These are phyloP conservation scores for Calonectria ilicicola DNA, from an alignment of 2,329 filamentous ascomycete genomes.

Conservation along the genomic window DNA sequence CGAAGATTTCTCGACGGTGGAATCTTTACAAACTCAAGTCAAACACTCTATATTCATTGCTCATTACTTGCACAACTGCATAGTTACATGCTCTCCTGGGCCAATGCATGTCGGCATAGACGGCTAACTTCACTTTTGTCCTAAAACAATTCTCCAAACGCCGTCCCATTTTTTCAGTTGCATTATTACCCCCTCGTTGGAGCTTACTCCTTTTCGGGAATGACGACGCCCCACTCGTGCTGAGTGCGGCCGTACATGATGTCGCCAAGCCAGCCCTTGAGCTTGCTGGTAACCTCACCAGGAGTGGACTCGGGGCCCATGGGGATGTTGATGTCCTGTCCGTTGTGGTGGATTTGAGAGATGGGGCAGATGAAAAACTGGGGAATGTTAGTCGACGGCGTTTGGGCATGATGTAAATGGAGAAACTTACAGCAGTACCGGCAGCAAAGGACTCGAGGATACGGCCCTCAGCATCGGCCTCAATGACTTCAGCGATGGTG, in stretches of 20 bases:
- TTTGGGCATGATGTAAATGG: neutral
- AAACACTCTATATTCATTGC: conserved; percentile 38
- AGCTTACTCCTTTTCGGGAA: conserved; percentile 68
- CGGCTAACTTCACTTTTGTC: conserved; percentile 31
- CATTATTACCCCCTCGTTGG: neutral
- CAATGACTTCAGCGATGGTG: conserved; percentile 81
- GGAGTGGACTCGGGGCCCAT: conserved; percentile 63
- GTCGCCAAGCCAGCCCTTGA: conserved; percentile 76
- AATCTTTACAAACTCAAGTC: conserved; percentile 26
- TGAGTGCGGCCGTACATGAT: conserved; percentile 81
- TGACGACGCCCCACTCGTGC: conserved; percentile 77
- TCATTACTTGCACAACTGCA: conserved; percentile 33
- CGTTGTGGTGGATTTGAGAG: conserved; percentile 75
- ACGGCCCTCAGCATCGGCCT: conserved; percentile 79
- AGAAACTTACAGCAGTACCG: conserved; percentile 80
- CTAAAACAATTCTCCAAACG: conserved; percentile 38
- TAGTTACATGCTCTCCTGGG: neutral
- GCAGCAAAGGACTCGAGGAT: conserved; percentile 87
- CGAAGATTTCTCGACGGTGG: neutral
- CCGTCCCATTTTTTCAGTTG: conserved; percentile 23
- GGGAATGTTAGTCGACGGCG: conserved; percentile 29
- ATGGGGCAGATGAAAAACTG: conserved; percentile 80
- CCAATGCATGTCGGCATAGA: conserved; percentile 18
- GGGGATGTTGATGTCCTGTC: conserved; percentile 71
- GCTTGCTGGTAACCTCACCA: conserved; percentile 68